These are phyloP conservation scores for Pestalotiopsis sp. DNA, from an alignment of 2,329 filamentous ascomycete genomes.

Conservation along the genomic window DNA sequence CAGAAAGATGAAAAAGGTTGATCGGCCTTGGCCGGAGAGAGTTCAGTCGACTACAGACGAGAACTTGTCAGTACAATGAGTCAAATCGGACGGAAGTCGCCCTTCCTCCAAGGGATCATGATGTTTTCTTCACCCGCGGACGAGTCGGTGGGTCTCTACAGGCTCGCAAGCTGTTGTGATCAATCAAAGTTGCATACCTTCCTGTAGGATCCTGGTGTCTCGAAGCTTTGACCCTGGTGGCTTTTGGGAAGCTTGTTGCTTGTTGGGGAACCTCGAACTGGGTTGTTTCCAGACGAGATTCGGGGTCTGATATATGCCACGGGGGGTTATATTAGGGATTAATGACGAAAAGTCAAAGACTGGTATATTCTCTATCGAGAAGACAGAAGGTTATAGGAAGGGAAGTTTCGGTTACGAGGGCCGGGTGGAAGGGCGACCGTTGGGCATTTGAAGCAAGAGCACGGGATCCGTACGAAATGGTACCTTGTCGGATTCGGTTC, in stretches of 20 bases:
- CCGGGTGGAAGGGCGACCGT: not conserved
- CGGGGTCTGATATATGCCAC: not conserved
- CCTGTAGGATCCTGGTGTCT: slow-evolving; percentile 1
- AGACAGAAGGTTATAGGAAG: not conserved
- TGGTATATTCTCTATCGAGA: not conserved
- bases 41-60: not conserved
- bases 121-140: too few species aligned
- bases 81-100: not conserved
- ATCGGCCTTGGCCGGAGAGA: not conserved
- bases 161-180: not conserved
- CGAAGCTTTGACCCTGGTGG: not conserved
- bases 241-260: not conserved
- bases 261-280: not conserved
- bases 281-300: not conserved
- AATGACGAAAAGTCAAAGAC: not conserved
- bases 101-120: not conserved
- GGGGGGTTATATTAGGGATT: not conserved
- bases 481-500: not conserved
- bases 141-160: not conserved
- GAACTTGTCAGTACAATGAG: not conserved
- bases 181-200: slow-evolving; percentile 2
- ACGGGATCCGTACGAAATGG: not conserved
- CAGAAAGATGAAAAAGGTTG: not conserved
- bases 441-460: not conserved
- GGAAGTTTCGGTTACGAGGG: not conserved